Base-by-base conservation (phyloP, 2,329 filamentous ascomycete genomes). In the Pseudogymnoascus sp. region DNA sequence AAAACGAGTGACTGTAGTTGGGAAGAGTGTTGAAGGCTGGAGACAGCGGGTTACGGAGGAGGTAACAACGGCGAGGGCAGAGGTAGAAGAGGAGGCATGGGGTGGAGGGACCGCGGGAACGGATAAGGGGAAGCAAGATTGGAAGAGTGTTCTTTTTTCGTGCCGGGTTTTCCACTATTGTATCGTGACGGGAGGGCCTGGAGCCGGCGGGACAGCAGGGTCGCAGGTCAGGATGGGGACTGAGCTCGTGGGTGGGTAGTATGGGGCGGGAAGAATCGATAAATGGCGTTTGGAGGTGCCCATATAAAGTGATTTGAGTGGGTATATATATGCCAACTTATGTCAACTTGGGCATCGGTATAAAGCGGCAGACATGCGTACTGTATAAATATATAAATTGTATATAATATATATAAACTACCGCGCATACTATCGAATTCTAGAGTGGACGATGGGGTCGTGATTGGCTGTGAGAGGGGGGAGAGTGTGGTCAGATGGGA, bases 1-100 rank as follows among this genome's bases (percentile, higher is more conserved):
- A 14, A 50, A 50, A 50, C 43, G 43, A 50, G 43, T 50, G 43
- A 50, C 43, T 14, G n/a, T 50, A 50, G 12, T 47, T 47, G 14
- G 16, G 16, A 18, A 6, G 38, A 14, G 18, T 41, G 12, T 41
- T 8, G 43, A 50, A 50, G 41, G 20, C 3, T 14, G 2, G n/a
- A 47, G 41, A n/a, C 6, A 3, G 41, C 3, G 7, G 7, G 22
- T 11, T 2, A 25, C 5, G 41, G 41, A 4, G 9, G 14, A n/a
- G 41, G n/a, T 6, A 22, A 47, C 39, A 22, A 9, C 22, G 14
- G 22, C 41, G 41, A 47, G 41, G 41, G 7, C 2, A 5, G 22
- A 47, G 7, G 41, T 7, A 47, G 41, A 28, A 28, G 22, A 47
- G 5, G 41, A 47, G 41, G 41, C 41, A 47, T 47, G n/a, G 30